Conservation (phyloP, 495 filamentous ascomycete species). For the Rhizodiscina lignyota region DNA sequence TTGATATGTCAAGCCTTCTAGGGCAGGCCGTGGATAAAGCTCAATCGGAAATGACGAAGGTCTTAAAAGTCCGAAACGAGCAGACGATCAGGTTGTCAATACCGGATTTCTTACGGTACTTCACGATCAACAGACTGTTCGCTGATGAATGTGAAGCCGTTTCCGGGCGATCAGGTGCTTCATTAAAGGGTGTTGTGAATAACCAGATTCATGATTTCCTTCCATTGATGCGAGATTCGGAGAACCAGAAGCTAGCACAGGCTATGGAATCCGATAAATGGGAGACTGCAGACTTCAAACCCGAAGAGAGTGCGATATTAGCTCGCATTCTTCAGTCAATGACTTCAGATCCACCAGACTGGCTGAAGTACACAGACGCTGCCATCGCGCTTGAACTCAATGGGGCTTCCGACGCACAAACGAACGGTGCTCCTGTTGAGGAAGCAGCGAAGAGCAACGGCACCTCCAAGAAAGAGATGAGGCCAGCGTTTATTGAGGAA, state of each 20-base stretch:
- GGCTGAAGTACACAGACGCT: constrained; percentile 45
- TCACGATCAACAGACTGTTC: constrained; percentile 83
- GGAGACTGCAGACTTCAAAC: constrained; percentile 73
- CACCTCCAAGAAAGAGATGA: constrained; percentile 43
- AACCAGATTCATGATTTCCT: constrained; percentile 87
- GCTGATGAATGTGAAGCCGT: constrained; percentile 95
- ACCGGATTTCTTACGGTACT: constrained; percentile 75
- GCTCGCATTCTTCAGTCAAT: constrained; percentile 57
- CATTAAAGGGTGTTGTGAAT: constrained; percentile 77
- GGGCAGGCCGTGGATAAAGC: constrained; percentile 87
- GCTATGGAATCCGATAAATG: constrained; percentile 82
- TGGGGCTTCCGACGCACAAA: constrained; percentile 4
- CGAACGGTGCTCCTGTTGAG: constrained; percentile 15
- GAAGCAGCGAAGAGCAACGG: constrained; percentile 28
- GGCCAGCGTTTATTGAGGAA: constrained; percentile 64
- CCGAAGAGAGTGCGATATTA: constrained; percentile 45
- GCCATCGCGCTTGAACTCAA: background rate
- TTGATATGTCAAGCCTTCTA: constrained; percentile 89
- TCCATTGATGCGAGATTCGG: constrained; percentile 50
- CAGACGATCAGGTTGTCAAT: constrained; percentile 58
- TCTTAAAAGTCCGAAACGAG: constrained; percentile 81
- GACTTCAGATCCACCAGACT: constrained; percentile 60
- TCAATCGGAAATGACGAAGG: constrained; percentile 79
- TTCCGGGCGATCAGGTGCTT: constrained; percentile 69
- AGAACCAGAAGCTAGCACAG: constrained; percentile 64